A percentile compares a stretch with the other conserved stretches of the same genome.
These are phyloP conservation scores for Salix dunnii DNA, from an alignment of 345 rosid genomes.

Conservation along the genomic window DNA sequence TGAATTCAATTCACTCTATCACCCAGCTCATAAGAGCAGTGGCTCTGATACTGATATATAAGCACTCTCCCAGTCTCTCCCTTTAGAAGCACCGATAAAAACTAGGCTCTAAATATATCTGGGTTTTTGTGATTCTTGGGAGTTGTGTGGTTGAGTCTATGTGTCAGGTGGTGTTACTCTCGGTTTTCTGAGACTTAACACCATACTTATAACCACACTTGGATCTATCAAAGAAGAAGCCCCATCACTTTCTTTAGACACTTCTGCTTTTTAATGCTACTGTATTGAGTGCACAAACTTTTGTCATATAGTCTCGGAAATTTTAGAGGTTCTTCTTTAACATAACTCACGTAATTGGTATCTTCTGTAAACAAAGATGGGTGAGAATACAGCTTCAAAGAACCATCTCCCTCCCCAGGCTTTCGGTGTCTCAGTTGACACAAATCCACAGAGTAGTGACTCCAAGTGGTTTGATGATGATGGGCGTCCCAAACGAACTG, in stretches of 20 bases:
- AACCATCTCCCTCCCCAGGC: constrained; percentile 3
- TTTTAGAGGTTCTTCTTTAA: background rate
- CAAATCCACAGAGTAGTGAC: constrained; percentile 30
- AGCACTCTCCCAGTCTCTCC: background rate
- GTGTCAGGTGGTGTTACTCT: background rate
- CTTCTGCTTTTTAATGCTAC: background rate
- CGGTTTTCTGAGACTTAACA: background rate
- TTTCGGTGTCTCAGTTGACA: constrained; percentile 34
- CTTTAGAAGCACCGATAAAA: background rate
- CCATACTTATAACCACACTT: background rate
- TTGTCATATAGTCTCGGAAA: background rate
- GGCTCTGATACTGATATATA: background rate
- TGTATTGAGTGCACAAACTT: background rate
- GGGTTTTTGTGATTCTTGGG: constrained; percentile 14
- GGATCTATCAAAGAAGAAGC: background rate
- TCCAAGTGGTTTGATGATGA: constrained; percentile 82
- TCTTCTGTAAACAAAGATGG: constrained; percentile 4
- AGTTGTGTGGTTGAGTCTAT: background rate
- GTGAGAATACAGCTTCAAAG: constrained; percentile 1
- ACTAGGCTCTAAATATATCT: background rate
- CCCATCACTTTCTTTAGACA: constrained; percentile 1
- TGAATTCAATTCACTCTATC: background rate
- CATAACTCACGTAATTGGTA: background rate
- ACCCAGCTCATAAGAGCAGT: background rate
- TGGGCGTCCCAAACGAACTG: constrained; percentile 66